These are phyloP conservation scores for Isoetes taiwanensis DNA, from an alignment of 75 land plant species.

Conservation along the genomic window DNA sequence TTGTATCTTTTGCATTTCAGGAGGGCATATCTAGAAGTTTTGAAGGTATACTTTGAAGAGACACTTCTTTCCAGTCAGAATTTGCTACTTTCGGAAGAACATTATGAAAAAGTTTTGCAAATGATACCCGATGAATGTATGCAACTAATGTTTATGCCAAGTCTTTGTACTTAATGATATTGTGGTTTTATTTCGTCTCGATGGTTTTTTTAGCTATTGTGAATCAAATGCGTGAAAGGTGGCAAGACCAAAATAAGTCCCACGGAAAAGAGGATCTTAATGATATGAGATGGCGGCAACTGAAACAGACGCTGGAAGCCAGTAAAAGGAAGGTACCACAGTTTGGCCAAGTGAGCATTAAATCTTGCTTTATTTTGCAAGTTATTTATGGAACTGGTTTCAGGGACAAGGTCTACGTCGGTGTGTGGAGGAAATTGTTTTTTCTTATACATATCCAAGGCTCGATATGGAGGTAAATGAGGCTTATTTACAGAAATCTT, in stretches of 20 bases:
- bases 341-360: too few species aligned
- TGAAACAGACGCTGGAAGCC: constrained; percentile 54
- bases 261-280: constrained; percentile 50
- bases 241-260: constrained; percentile 45
- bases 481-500: not conserved
- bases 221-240: constrained; percentile 55
- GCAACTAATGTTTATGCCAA: not conserved
- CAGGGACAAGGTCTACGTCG: constrained; percentile 53
- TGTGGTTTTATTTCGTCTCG: constrained; percentile 8
- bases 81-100: constrained; percentile 49
- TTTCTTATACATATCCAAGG: constrained; percentile 85
- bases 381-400: not conserved
- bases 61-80: constrained; percentile 45
- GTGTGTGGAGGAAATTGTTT: constrained; percentile 83
- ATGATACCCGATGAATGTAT: constrained; percentile 88
- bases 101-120: constrained; percentile 60
- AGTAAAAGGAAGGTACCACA: constrained; percentile 78
- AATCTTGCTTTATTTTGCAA: not conserved
- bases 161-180: not conserved
- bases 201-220: constrained; percentile 29
- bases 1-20: constrained; percentile 34
- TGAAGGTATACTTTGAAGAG: constrained; percentile 61
- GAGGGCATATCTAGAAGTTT: constrained; percentile 71
- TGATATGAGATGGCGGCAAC: constrained; percentile 59
- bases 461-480: constrained; percentile 82